A percentile compares a stretch with the other conserved stretches of the same genome.
Conservation (phyloP, 192 early-diverging fungal species). For the Backusella liffmaniae region DNA sequence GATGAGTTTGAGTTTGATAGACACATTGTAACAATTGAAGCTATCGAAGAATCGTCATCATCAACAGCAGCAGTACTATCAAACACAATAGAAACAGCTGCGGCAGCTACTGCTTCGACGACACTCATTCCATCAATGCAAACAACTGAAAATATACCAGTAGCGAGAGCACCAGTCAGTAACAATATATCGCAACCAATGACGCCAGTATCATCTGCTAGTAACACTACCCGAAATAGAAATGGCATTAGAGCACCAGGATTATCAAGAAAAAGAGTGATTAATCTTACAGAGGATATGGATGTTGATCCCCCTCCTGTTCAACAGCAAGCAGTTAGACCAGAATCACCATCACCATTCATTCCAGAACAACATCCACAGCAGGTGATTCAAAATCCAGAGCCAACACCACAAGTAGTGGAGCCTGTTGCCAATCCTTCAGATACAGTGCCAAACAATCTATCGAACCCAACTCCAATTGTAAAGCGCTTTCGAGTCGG, state of each 20-base stretch:
- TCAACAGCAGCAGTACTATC: not conserved
- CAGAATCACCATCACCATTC: not conserved
- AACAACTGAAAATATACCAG: not conserved
- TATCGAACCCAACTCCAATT: not conserved
- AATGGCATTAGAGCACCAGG: not conserved
- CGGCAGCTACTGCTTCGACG: not conserved
- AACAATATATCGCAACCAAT: not conserved
- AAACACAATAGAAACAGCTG: not conserved
- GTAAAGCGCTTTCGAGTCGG: not conserved
- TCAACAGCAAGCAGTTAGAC: not conserved
- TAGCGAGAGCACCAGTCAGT: not conserved
- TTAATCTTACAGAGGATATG: not conserved
- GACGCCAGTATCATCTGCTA: not conserved
- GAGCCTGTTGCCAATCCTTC: not conserved
- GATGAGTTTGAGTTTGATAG: slow-evolving; percentile 55
- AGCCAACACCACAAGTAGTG: not conserved
- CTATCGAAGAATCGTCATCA: slow-evolving; percentile 11
- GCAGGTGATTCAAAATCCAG: not conserved
- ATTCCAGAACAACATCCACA: not conserved
- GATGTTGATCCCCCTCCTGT: not conserved
- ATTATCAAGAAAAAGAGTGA: not conserved
- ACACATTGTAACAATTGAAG: slow-evolving; percentile 46
- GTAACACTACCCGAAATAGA: not conserved
- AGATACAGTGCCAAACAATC: not conserved
- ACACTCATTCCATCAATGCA: not conserved